phyloP scores from a whole-genome alignment of 768 basidiomycete genomes.

The Fistulinella prunicolor region DNA sequence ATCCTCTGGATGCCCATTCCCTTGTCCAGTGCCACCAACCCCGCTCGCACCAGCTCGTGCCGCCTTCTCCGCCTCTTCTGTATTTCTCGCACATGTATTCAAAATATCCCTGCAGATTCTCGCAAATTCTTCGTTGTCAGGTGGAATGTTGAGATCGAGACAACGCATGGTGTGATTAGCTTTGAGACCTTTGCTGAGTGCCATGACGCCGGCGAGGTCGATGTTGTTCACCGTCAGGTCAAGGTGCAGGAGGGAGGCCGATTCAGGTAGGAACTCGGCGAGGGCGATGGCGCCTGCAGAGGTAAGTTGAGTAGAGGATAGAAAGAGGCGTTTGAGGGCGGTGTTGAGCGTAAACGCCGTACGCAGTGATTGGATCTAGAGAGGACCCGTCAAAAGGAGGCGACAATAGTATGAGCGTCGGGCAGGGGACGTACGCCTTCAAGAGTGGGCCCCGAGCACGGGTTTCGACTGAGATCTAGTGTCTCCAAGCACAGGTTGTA shows the following conservation, averaged over 20 bases:
- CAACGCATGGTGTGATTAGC: constrained; percentile 86
- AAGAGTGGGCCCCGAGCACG: constrained; percentile 82
- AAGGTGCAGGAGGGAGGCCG: constrained; percentile 81
- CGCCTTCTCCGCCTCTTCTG: constrained; percentile 71
- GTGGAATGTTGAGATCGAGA: constrained; percentile 89
- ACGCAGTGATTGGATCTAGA: constrained; percentile 78
- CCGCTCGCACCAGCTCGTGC: constrained; percentile 3
- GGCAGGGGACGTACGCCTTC: constrained; percentile 70
- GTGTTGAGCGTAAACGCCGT: constrained; percentile 92
- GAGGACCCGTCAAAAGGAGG: neutral
- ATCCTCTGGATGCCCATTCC: constrained; percentile 8
- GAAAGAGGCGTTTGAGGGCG: constrained; percentile 87
- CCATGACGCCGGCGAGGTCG: constrained; percentile 91
- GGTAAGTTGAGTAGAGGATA: constrained; percentile 77
- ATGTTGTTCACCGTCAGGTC: constrained; percentile 83
- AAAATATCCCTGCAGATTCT: constrained; percentile 87
- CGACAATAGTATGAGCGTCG: neutral
- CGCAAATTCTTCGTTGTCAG: constrained; percentile 77
- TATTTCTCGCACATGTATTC: constrained; percentile 88
- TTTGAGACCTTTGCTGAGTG: constrained; percentile 81
- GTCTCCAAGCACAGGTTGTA: constrained; percentile 94
- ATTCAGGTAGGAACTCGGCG: constrained; percentile 95
- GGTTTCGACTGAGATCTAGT: constrained; percentile 89
- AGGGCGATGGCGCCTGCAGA: constrained; percentile 89
- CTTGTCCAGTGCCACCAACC: neutral